These are phyloP conservation scores for Lasiosphaeria ovina DNA, from an alignment of 495 filamentous ascomycete genomes.

Conservation along the genomic window DNA sequence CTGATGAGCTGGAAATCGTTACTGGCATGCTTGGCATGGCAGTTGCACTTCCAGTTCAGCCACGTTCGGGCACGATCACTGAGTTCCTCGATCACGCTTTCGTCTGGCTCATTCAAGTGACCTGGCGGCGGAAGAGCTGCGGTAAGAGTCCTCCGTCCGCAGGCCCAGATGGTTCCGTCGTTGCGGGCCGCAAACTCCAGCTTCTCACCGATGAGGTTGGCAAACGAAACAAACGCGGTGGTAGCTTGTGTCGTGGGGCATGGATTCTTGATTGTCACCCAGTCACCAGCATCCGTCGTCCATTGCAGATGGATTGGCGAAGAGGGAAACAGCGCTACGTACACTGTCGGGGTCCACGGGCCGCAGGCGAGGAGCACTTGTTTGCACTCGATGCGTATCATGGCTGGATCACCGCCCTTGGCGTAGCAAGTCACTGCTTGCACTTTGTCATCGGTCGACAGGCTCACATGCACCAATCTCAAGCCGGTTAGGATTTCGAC, in stretches of 20 bases:
- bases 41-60: background rate
- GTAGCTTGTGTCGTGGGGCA: slow-evolving; percentile 1
- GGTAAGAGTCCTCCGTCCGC: background rate
- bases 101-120: background rate
- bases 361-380: slow-evolving; percentile 3
- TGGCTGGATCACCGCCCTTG: too few species aligned
- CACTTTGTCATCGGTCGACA: background rate
- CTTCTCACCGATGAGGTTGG: background rate
- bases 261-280: background rate
- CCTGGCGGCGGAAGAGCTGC: background rate
- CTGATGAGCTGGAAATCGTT: background rate
- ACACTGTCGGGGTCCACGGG: slow-evolving; percentile 2
- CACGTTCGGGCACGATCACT: too few species aligned
- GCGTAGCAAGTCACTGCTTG: slow-evolving; percentile 4
- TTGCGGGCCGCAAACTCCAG: slow-evolving; percentile 1
- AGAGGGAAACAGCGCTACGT: background rate
- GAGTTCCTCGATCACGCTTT: background rate
- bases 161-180: slow-evolving; percentile 1
- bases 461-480: background rate
- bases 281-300: slow-evolving; percentile 1
- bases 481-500: slow-evolving; percentile 1
- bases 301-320: slow-evolving; percentile 1
- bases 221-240: slow-evolving; percentile 5
- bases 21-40: background rate
- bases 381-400: slow-evolving; percentile 5